Conservation (phyloP, 2,329 filamentous ascomycete species). For the Xylariomycetidae sp. region DNA sequence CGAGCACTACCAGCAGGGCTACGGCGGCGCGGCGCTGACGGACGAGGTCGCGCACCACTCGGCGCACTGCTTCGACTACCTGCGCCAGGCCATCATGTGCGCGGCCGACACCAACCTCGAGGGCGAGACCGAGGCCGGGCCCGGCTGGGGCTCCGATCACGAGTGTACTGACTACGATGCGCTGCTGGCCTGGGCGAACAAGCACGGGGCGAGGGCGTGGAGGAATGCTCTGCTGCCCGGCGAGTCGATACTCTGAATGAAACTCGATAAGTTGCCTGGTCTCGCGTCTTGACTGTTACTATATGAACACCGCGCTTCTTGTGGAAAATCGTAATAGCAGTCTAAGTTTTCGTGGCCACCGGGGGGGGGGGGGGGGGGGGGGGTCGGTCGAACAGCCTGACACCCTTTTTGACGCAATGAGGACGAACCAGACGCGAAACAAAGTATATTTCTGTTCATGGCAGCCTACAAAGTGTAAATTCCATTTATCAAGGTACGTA, state of each 20-base stretch:
- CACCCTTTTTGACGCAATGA: too few relatives aligned
- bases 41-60: constrained; percentile 31
- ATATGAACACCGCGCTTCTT: too few relatives aligned
- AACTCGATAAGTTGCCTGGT: too few relatives aligned
- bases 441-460: too few relatives aligned
- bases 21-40: constrained; percentile 25
- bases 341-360: too few relatives aligned
- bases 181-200: constrained; percentile 31
- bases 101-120: constrained; percentile 33
- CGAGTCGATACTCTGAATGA: constrained; percentile 20
- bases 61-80: constrained; percentile 35
- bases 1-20: constrained; percentile 31
- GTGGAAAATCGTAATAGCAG: too few relatives aligned
- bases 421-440: too few relatives aligned
- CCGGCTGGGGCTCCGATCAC: constrained; percentile 33
- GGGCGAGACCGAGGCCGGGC: constrained; percentile 30
- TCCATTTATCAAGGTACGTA: too few relatives aligned
- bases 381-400: too few relatives aligned
- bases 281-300: too few relatives aligned
- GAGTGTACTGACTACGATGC: constrained; percentile 31
- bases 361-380: too few relatives aligned
- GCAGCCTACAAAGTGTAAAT: too few relatives aligned
- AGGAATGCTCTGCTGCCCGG: constrained; percentile 22
- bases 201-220: constrained; percentile 27
- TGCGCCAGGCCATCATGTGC: constrained; percentile 34